Evolutionary conservation across 495 filamentous ascomycete genomes (phyloP).

Genomic region (Hamigera avellanea): DNA sequence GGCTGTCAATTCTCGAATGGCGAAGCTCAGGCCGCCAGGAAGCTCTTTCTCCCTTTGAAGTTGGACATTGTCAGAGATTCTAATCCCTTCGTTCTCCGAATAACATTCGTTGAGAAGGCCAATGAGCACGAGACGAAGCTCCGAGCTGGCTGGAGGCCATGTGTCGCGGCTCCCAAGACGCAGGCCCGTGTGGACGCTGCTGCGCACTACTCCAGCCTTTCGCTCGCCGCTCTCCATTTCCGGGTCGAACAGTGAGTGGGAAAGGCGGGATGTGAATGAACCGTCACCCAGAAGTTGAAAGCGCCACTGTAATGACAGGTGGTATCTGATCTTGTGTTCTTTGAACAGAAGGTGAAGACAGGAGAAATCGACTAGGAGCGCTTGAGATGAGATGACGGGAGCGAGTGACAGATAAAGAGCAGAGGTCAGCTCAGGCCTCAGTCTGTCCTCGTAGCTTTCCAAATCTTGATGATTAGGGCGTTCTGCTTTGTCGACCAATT

Average conservation of each 20-base stretch:
- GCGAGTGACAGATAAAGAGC: constrained; percentile 64
- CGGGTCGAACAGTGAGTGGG: constrained; percentile 74
- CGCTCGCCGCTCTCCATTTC: constrained; percentile 74
- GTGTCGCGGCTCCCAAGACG: constrained; percentile 62
- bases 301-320: constrained; percentile 63
- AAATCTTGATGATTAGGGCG: constrained; percentile 2
- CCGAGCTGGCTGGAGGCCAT: constrained; percentile 91
- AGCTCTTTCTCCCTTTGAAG: constrained; percentile 38
- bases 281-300: constrained; percentile 82
- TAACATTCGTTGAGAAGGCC: constrained; percentile 75
- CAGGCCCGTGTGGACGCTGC: constrained; percentile 66
- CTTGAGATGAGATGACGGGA: constrained; percentile 62
- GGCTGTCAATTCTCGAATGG: constrained; percentile 65
- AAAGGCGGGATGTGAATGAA: constrained; percentile 65
- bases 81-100: constrained; percentile 14
- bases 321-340: constrained; percentile 58
- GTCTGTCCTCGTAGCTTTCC: constrained; percentile 12
- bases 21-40: constrained; percentile 76
- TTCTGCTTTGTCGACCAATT: constrained; percentile 13
- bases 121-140: constrained; percentile 78
- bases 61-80: constrained; percentile 11
- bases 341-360: constrained; percentile 73
- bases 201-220: constrained; percentile 51
- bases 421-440: constrained; percentile 61
- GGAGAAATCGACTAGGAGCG: constrained; percentile 61